Evolutionary conservation across 2,329 filamentous ascomycete genomes (phyloP).

Genomic region (Cryphonectria naterciae): DNA sequence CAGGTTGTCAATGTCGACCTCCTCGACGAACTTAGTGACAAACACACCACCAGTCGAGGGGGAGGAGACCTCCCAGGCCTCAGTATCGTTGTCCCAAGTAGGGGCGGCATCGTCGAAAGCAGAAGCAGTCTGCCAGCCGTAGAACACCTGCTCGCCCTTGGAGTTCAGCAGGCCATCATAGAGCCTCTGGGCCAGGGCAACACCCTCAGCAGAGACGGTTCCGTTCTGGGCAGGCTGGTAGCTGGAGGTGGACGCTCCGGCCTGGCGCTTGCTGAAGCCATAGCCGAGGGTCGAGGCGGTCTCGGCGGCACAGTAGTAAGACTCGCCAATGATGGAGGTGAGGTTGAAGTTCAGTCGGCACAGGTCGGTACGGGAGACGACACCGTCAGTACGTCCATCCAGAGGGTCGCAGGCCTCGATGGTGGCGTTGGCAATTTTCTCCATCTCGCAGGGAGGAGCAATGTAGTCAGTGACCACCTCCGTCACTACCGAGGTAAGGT

Average conservation of each 20-base stretch:
- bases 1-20: constrained; percentile 23
- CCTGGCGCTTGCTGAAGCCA: constrained; percentile 36
- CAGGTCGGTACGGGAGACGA: constrained; percentile 47
- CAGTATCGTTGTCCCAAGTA: constrained; percentile 40
- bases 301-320: constrained; percentile 40
- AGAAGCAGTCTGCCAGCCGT: constrained; percentile 42
- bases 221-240: constrained; percentile 41
- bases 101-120: constrained; percentile 39
- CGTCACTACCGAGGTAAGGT: constrained; percentile 37
- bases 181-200: constrained; percentile 41
- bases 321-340: constrained; percentile 37
- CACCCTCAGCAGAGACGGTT: constrained; percentile 40
- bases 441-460: constrained; percentile 49
- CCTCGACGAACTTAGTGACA: constrained; percentile 27
- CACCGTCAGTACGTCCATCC: constrained; percentile 58
- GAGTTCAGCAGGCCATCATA: constrained; percentile 42
- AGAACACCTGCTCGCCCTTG: constrained; percentile 40
- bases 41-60: constrained; percentile 26
- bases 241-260: constrained; percentile 29
- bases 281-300: constrained; percentile 33
- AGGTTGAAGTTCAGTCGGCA: constrained; percentile 42
- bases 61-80: constrained; percentile 37
- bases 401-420: constrained; percentile 59
- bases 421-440: constrained; percentile 57
- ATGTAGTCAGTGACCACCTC: constrained; percentile 47